Conservation (phyloP, 2,329 filamentous ascomycete species). For the Phyllosticta paracitricarpa region DNA sequence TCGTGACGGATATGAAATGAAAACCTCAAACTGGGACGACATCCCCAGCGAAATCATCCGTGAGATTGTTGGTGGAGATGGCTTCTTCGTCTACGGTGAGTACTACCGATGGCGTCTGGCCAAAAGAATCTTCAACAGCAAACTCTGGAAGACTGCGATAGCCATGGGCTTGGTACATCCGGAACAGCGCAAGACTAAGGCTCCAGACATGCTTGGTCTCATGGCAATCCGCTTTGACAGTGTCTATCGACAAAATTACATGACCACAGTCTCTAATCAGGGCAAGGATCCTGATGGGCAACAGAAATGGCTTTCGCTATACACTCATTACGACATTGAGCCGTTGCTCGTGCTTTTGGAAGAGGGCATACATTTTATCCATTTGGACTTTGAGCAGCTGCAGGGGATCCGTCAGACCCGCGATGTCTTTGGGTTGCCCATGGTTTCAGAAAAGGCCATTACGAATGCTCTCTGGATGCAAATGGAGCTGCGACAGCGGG, state of each 20-base stretch:
- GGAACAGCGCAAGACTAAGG: constrained; percentile 35
- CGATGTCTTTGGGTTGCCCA: constrained; percentile 44
- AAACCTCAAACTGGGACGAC: constrained; percentile 44
- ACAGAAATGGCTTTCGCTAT: constrained; percentile 40
- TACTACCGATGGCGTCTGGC: constrained; percentile 49
- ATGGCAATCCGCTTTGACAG: constrained; percentile 45
- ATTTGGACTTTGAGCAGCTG: constrained; percentile 49
- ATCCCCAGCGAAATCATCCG: constrained; percentile 48
- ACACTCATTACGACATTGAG: constrained; percentile 45
- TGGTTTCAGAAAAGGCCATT: constrained; percentile 46
- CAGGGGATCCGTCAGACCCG: constrained; percentile 43
- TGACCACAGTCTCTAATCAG: constrained; percentile 20
- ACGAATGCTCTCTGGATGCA: constrained; percentile 49
- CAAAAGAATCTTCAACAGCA: constrained; percentile 43
- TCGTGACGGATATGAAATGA: constrained; percentile 48
- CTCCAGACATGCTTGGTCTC: constrained; percentile 37
- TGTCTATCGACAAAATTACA: constrained; percentile 38
- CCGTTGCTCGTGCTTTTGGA: constrained; percentile 47
- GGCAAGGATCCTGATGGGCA: constrained; percentile 30
- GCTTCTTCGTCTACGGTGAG: constrained; percentile 48
- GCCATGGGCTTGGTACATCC: constrained; percentile 38
- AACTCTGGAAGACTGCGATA: constrained; percentile 37
- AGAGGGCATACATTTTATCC: constrained; percentile 50
- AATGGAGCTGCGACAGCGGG: constrained; percentile 45
- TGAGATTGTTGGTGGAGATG: constrained; percentile 50